Evolutionary conservation across 2,329 filamentous ascomycete genomes (phyloP).

Genomic region (Phaeosphaeria sp.): DNA sequence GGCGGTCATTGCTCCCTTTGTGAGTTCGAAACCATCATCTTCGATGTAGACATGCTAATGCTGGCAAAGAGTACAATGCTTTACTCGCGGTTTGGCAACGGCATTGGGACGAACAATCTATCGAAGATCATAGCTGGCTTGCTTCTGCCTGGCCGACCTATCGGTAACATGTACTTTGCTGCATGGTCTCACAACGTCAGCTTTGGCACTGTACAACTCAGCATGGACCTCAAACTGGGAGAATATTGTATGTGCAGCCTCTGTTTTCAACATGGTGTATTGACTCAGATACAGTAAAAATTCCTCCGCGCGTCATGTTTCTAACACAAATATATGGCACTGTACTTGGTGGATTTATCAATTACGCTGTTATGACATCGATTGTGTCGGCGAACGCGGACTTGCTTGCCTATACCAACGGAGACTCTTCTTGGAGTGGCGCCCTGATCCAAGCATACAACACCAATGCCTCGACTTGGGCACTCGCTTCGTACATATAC

Average conservation of each 20-base stretch:
- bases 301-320: conserved; percentile 23
- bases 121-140: conserved; percentile 22
- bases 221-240: conserved; percentile 19
- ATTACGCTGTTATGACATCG: conserved; percentile 22
- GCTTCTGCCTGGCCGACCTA: conserved; percentile 16
- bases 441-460: conserved; percentile 21
- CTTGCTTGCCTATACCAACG: conserved; percentile 18
- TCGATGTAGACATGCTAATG: background rate
- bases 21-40: conserved; percentile 1
- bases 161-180: conserved; percentile 24
- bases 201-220: conserved; percentile 15
- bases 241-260: conserved; percentile 13
- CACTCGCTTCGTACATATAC: conserved; percentile 20
- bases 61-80: conserved; percentile 14
- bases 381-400: conserved; percentile 17
- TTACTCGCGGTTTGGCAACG: conserved; percentile 19
- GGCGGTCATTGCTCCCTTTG: conserved; percentile 17
- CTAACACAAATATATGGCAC: conserved; percentile 21
- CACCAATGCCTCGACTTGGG: conserved; percentile 22
- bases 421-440: conserved; percentile 18
- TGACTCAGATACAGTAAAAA: conserved; percentile 10
- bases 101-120: conserved; percentile 23
- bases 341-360: conserved; percentile 20
- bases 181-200: conserved; percentile 22
- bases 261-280: too few species aligned